Evolutionary conservation across 345 rosid genomes (phyloP).

Genomic region (Gossypium turneri): DNA sequence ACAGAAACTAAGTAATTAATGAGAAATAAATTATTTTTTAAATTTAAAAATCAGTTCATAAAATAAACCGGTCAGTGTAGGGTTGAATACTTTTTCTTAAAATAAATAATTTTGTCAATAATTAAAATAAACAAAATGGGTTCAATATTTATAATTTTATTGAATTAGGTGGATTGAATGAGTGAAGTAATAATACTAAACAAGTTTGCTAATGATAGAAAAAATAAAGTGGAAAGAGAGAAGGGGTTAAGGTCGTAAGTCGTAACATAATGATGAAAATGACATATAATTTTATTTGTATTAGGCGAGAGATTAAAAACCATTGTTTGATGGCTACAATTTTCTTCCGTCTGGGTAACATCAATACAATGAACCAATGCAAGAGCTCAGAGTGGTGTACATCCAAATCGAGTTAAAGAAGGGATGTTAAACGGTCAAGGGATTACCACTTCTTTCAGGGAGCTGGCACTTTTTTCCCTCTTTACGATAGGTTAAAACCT

Average conservation of each 20-base stretch:
- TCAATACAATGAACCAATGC: conserved; percentile 20
- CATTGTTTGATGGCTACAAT: conserved; percentile 6
- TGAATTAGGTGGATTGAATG: background rate
- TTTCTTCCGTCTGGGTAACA: conserved; percentile 28
- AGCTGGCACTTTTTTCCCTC: conserved; percentile 15
- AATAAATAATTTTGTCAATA: too few species aligned
- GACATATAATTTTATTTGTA: conserved; percentile 18
- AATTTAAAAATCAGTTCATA: too few species aligned
- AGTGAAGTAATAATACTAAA: background rate
- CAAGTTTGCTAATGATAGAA: background rate
- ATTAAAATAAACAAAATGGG: too few species aligned
- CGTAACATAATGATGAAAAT: conserved; percentile 6
- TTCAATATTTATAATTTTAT: background rate
- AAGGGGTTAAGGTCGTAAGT: background rate
- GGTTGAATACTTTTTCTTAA: too few species aligned
- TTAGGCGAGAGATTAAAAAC: conserved; percentile 12
- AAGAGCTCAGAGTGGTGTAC: background rate
- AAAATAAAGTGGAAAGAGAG: background rate
- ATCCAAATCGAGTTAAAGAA: background rate
- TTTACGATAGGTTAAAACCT: conserved; percentile 1
- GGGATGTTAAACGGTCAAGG: background rate
- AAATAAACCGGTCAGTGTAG: too few species aligned
- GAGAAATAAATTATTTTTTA: too few species aligned
- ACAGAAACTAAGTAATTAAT: too few species aligned
- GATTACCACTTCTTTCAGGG: background rate